These are phyloP conservation scores for Penicillium goetzii DNA, from an alignment of 495 filamentous ascomycete species.

Conservation along the genomic window DNA sequence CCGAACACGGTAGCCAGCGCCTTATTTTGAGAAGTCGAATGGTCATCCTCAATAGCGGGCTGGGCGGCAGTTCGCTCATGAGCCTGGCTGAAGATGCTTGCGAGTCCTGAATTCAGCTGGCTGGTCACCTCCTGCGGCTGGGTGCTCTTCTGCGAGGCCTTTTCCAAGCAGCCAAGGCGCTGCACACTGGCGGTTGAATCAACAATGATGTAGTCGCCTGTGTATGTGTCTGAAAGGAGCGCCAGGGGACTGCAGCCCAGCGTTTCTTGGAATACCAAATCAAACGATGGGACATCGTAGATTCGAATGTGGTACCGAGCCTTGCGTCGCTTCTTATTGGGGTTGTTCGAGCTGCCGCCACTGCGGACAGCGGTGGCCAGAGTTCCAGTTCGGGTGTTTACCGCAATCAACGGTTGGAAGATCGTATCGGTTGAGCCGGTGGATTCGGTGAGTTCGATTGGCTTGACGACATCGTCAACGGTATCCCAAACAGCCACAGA, in stretches of 20 bases:
- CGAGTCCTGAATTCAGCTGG: slow-evolving; percentile 51
- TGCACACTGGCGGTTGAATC: slow-evolving; percentile 42
- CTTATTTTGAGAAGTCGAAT: slow-evolving; percentile 62
- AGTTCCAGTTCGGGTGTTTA: slow-evolving; percentile 40
- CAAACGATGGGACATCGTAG: slow-evolving; percentile 43
- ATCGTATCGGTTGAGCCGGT: slow-evolving; percentile 8
- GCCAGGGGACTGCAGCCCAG: slow-evolving; percentile 36
- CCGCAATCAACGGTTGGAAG: slow-evolving; percentile 37
- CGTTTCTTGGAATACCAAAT: slow-evolving; percentile 33
- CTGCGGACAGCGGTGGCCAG: slow-evolving; percentile 37
- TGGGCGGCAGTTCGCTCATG: slow-evolving; percentile 26
- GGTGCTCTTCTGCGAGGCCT: slow-evolving; percentile 55
- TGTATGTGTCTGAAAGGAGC: slow-evolving; percentile 45
- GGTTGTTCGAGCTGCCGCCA: slow-evolving; percentile 8
- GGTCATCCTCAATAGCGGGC: slow-evolving; percentile 42
- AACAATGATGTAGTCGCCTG: slow-evolving; percentile 63
- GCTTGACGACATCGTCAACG: slow-evolving; percentile 45
- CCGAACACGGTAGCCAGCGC: slow-evolving; percentile 76
- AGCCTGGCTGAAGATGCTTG: slow-evolving; percentile 52
- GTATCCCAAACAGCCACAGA: slow-evolving; percentile 50
- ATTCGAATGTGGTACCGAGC: slow-evolving; percentile 35
- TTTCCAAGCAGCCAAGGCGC: slow-evolving; percentile 60
- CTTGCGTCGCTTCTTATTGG: slow-evolving; percentile 31
- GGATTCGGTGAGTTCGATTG: slow-evolving; percentile 24
- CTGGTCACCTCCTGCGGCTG: slow-evolving; percentile 46